phyloP scores from a whole-genome alignment of 2,329 filamentous ascomycete species.

The Mycosphaerelloides madeirae region DNA sequence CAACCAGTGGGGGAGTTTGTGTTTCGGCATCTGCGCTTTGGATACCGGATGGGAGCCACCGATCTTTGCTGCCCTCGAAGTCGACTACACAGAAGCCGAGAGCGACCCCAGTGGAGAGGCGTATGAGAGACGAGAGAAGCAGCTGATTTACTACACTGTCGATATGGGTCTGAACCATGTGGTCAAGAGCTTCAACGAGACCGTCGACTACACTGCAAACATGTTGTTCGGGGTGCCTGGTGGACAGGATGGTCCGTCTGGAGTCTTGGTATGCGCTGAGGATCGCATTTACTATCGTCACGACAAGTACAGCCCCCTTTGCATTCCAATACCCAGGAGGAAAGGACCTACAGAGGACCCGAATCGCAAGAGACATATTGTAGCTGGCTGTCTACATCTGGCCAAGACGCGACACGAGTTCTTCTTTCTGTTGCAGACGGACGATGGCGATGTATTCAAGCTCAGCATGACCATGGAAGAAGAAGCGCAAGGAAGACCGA shows the following conservation, averaged over 20 bases:
- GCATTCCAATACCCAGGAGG: conserved; percentile 81
- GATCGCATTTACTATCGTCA: conserved; percentile 97
- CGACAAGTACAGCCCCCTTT: conserved; percentile 84
- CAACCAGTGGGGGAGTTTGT: conserved; percentile 85
- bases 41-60: conserved; percentile 98
- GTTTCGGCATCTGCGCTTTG: conserved; percentile 79
- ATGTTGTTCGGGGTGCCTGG: conserved; percentile 94
- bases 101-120: conserved; percentile 84
- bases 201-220: conserved; percentile 82
- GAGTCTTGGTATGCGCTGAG: conserved; percentile 89
- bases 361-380: conserved; percentile 78
- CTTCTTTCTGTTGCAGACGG: conserved; percentile 92
- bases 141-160: conserved; percentile 94
- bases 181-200: conserved; percentile 91
- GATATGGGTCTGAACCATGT: conserved; percentile 97
- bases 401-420: conserved; percentile 76
- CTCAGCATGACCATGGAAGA: conserved; percentile 87
- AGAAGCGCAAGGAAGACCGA: conserved; percentile 70
- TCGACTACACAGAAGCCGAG: conserved; percentile 88
- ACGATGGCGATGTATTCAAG: conserved; percentile 98
- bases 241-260: conserved; percentile 86
- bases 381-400: conserved; percentile 94
- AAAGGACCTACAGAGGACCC: conserved; percentile 88
- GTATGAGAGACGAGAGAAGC: conserved; percentile 76
- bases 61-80: conserved; percentile 89